phyloP scores from a whole-genome alignment of 1,284 basidiomycete species.

The Ceratobasidium sp. region DNA sequence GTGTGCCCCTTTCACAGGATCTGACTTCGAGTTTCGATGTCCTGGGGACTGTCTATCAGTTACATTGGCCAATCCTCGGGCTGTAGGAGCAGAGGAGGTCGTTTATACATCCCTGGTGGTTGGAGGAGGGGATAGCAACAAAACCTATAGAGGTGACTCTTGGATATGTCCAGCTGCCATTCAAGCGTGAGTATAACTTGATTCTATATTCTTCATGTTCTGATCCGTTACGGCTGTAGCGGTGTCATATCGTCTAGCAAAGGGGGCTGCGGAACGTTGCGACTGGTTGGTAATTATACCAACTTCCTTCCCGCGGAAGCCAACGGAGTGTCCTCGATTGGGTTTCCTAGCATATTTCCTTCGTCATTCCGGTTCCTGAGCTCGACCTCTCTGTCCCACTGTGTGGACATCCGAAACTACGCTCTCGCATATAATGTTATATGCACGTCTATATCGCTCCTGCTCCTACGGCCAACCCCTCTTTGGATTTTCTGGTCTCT shows the following conservation, averaged over 20 bases:
- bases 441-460: constrained; percentile 74
- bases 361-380: constrained; percentile 66
- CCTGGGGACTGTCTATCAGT: constrained; percentile 78
- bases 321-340: constrained; percentile 77
- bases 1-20: constrained; percentile 76
- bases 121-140: constrained; percentile 78
- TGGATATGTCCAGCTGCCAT: constrained; percentile 90
- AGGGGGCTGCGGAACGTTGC: constrained; percentile 83
- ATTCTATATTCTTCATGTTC: constrained; percentile 21
- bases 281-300: constrained; percentile 79
- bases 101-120: constrained; percentile 83
- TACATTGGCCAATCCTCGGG: constrained; percentile 80
- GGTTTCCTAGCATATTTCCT: constrained; percentile 83
- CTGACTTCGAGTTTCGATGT: constrained; percentile 81
- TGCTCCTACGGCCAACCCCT: constrained; percentile 79
- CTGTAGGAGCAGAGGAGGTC: constrained; percentile 77
- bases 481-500: constrained; percentile 82
- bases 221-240: constrained; percentile 58
- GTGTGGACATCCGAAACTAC: constrained; percentile 76
- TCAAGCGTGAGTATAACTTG: constrained; percentile 71
- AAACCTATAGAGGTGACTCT: constrained; percentile 84
- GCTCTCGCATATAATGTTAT: constrained; percentile 80
- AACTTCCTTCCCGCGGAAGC: constrained; percentile 71
- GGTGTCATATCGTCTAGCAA: constrained; percentile 73
- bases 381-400: constrained; percentile 62